These are phyloP conservation scores for Hypericum perforatum DNA, from an alignment of 345 rosid species.

Conservation along the genomic window DNA sequence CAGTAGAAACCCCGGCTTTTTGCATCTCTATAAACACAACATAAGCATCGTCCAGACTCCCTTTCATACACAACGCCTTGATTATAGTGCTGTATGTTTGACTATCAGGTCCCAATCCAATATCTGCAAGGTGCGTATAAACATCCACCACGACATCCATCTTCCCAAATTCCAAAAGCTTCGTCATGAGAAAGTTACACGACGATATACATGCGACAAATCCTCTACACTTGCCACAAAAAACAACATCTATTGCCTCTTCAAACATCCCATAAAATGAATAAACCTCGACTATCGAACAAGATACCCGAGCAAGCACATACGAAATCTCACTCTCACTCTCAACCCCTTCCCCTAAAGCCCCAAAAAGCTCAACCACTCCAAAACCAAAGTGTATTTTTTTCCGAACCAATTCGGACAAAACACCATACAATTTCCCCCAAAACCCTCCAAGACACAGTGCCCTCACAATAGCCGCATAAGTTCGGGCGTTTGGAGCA, in stretches of 20 bases:
- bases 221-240: conserved; percentile 24
- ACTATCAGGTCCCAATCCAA: conserved; percentile 38
- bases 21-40: conserved; percentile 37
- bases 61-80: conserved; percentile 52
- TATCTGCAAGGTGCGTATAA: conserved; percentile 34
- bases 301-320: conserved; percentile 21
- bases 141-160: conserved; percentile 35
- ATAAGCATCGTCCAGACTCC: conserved; percentile 36
- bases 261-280: conserved; percentile 38
- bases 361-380: conserved; percentile 34
- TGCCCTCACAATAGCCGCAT: conserved; percentile 34
- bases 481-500: conserved; percentile 31
- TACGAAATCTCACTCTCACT: conserved; percentile 16
- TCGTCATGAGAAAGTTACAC: conserved; percentile 52
- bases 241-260: conserved; percentile 40
- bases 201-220: conserved; percentile 31
- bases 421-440: conserved; percentile 31
- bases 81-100: conserved; percentile 49
- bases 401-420: conserved; percentile 33
- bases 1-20: conserved; percentile 28
- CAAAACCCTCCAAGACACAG: conserved; percentile 34
- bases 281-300: conserved; percentile 51
- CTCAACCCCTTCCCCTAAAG: conserved; percentile 18
- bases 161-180: conserved; percentile 32
- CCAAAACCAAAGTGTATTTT: conserved; percentile 23